Conservation (phyloP, 106 monocot species). For the Dendrobium officinale region DNA sequence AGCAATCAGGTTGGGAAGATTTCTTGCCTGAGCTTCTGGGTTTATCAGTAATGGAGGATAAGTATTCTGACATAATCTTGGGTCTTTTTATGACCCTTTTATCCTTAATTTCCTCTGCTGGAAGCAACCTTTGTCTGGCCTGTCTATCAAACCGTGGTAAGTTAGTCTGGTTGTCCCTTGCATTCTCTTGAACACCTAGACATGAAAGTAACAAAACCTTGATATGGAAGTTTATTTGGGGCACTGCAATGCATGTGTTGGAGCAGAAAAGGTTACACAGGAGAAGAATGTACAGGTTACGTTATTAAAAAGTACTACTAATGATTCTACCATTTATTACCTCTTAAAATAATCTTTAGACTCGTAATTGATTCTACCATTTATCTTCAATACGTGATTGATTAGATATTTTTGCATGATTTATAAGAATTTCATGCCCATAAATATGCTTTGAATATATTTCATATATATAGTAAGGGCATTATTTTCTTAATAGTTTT, state of each 20-base stretch:
- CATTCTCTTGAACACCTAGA: constrained; percentile 1
- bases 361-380: too few species aligned
- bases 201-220: background rate
- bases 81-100: constrained; percentile 2
- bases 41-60: background rate
- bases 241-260: too few species aligned
- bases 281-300: too few species aligned
- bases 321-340: too few species aligned
- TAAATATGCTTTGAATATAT: background rate
- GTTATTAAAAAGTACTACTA: too few species aligned
- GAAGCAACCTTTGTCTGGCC: background rate
- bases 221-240: background rate
- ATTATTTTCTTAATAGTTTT: background rate
- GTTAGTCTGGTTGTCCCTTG: background rate
- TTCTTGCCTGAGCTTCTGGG: background rate
- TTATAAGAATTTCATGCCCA: background rate
- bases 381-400: too few species aligned
- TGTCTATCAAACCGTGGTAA: background rate
- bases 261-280: too few species aligned
- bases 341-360: too few species aligned
- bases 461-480: background rate
- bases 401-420: background rate
- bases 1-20: background rate
- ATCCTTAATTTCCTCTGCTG: constrained; percentile 5
- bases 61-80: background rate